Evolutionary conservation across 129 eudicot species (phyloP), one percentile per base, ranked within the genome.

Genomic region (Flaveria robusta): DNA sequence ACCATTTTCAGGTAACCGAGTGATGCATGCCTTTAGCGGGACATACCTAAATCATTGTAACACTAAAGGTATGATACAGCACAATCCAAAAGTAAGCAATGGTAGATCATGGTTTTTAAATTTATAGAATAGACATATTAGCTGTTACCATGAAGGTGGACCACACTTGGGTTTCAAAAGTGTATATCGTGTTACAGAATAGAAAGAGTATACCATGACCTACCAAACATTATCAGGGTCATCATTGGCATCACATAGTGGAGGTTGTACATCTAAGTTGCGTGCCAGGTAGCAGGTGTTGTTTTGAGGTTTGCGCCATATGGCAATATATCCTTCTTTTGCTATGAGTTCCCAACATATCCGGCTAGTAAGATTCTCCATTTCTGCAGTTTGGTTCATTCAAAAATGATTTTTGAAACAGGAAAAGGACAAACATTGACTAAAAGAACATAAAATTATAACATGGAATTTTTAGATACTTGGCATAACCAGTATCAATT

Each of bases 141-240:
- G 45, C 15, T 29, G 68, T 63, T 63, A 63, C 68, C 43, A 62
- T 62, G 41, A 62, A 29, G 68, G 5, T 59, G 66, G 66, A 12
- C 19, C 19, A 24, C 41, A 26, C 19, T 60, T 58, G 27, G 31
- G 34, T 58, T 60, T 24, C 27, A 14, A 29, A 62, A 59, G 15
- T n/a, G 37, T 13, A 62, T 22, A n/a, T n/a, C 56, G 19, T 37
- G 55, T 71, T 34, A 64, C n/a, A 68, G 81, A 55, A 70, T 66
- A 39, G 60, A 45, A 34, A 46, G 10, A 43, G 55, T 67, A 71
- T 60, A 75, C 23, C 31, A 66, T 72, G 75, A 78, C 71, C 66
- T 83, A 91, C 97, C 97, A 91, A 69, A 86, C 89, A 70, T 84
- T 75, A 73, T 91, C 96, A 16, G 92, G 97, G 85, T 91, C 84